A percentile compares a stretch with the other conserved stretches of the same genome.
These are phyloP conservation scores for Moringa oleifera DNA, from an alignment of 345 rosid genomes.

Conservation along the genomic window DNA sequence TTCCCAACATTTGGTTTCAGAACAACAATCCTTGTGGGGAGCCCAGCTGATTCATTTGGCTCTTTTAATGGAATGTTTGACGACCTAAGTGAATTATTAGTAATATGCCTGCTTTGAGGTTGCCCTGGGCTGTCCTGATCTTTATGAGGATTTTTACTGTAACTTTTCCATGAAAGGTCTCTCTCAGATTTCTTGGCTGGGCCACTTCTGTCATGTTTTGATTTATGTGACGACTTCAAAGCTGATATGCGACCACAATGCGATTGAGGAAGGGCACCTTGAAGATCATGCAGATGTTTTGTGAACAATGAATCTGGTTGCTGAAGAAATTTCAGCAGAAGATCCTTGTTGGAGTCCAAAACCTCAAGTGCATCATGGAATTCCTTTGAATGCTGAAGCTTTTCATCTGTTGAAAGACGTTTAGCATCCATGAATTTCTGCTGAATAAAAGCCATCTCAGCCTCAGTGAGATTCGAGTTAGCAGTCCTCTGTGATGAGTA, in stretches of 20 bases:
- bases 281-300: constrained; percentile 75
- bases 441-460: constrained; percentile 69
- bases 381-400: constrained; percentile 69
- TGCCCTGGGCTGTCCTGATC: constrained; percentile 27
- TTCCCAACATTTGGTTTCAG: constrained; percentile 79
- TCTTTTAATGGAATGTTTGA: constrained; percentile 36
- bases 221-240: constrained; percentile 33
- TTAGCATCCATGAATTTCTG: constrained; percentile 77
- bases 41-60: constrained; percentile 27
- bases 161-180: constrained; percentile 29
- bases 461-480: constrained; percentile 38
- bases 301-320: constrained; percentile 83
- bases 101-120: constrained; percentile 24
- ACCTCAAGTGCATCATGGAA: constrained; percentile 72
- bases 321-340: constrained; percentile 72
- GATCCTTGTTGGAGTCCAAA: constrained; percentile 75
- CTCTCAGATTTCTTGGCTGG: constrained; percentile 31
- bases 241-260: constrained; percentile 37
- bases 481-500: constrained; percentile 26
- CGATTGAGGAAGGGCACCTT: constrained; percentile 32
- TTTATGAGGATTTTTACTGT: constrained; percentile 26
- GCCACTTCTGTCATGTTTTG: constrained; percentile 21
- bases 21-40: constrained; percentile 82
- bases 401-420: constrained; percentile 66
- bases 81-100: constrained; percentile 28